Base-by-base conservation (phyloP, 139 green algal genomes). In the Eudorina sp. region DNA sequence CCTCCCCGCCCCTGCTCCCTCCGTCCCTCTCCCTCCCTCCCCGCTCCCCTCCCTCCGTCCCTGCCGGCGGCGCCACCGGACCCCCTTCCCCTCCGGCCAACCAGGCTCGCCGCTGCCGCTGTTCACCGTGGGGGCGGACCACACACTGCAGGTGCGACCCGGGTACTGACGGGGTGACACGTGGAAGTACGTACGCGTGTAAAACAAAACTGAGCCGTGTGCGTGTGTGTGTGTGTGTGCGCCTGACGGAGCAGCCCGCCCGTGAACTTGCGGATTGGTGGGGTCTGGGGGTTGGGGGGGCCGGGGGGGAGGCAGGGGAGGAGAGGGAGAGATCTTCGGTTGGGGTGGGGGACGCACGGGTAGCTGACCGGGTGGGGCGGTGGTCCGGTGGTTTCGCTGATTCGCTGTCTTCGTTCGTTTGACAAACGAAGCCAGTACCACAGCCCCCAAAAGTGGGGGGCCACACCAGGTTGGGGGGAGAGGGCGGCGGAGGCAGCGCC, bases 91-190 rank as follows among this genome's bases (percentile, higher is more conserved):
- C 16, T 68, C 55, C 16, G 55, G 55, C 23, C 55, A 29, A 68
- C 21, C 55, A 19, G 8, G 8, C 55, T 29, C 55, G 55, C 55
- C 16, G 9, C 64, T 82, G 68, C 84, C 80, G 4, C 79, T 73
- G 40, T 81, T 96, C 51, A 83, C 89, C 0, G 90, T 92, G 2
- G 75, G 90, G 3, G 72, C 90, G 41, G 92, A 95, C 85, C 93
- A 96, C 76, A 91, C 83, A 5, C 84, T 96, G 31, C 87, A 92
- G 70, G 80, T 77, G 29, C 51, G 19, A 19, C 51, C 3, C 11
- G 66, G 3, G 31, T 43, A 29, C 9, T 2, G 34, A 29, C 3
- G 60, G 60, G 60, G 3, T 29, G 34, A 14, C 9, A 29, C 2
- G 60, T 38, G 9, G 25, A 29, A 3, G 25, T 38, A 29, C 9